Base-by-base conservation (phyloP, 2,329 filamentous ascomycete species). In the Hirsutella minnesotensis region DNA sequence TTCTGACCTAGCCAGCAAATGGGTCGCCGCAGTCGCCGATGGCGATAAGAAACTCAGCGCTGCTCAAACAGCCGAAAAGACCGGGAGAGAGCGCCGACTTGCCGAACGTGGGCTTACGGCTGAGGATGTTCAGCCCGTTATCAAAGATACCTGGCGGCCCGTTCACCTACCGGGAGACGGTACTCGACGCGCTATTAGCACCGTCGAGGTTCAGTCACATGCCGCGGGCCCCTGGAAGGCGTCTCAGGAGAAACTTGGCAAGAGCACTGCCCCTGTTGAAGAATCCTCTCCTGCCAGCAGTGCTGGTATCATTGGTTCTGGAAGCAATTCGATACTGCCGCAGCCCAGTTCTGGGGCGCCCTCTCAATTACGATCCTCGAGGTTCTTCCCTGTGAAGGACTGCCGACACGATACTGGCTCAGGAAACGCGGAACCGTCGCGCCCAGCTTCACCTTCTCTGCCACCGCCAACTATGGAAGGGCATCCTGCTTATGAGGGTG, bases 401-500 rank as follows among this genome's bases (percentile, higher is more conserved):
- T 50, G 59, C 29, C 70, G 69, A 13, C 52, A 60, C 9, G 69
- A 72, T 20, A 59, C 65, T 18, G 45, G 52, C 39, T 51, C 55
- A 16, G 45, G 52, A 40, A 53, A 52, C 20, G 67, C 52, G 20
- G 68, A 67, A 37, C 59, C 63, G n/a, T 56, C 61, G 4, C 64
- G 71, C 34, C 63, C 68, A 4, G 66, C 65, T 18, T 82, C 79
- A 5, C 78, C 83, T 15, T 82, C 81, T 3, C 83, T 83, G 0
- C 84, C 84, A 3, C 84, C 86, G 38, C 82, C 82, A 1, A 79
- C 77, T 18, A 78, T 77, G 60, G 72, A 76, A 47, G 79, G 73
- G 9, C 84, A 89, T 53, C 84, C 84, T 5, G 84, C 74, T 2
- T 86, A 84, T 50, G 77, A 81, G 50, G 81, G 83, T 24, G 76